Evolutionary conservation across 768 basidiomycete genomes (phyloP).

Genomic region (Xanthoconium stramineum): DNA sequence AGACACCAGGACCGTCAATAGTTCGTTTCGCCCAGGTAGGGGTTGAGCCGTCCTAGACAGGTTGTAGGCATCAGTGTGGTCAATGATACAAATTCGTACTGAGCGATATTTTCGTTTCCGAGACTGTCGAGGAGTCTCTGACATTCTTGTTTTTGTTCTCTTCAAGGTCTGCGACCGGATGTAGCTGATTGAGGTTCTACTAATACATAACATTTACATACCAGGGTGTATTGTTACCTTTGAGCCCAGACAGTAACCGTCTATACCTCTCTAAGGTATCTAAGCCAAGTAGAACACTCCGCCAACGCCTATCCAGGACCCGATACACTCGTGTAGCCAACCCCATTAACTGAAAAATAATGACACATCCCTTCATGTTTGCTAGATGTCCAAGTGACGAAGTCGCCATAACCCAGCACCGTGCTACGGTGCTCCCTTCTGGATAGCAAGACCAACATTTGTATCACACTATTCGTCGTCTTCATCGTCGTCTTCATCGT

Average conservation of each 20-base stretch:
- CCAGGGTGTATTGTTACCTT: background rate
- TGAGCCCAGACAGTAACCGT: background rate
- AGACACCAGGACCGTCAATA: constrained; percentile 80
- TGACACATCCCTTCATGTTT: constrained; percentile 5
- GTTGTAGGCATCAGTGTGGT: background rate
- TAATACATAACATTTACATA: background rate
- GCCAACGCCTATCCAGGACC: background rate
- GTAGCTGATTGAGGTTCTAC: background rate
- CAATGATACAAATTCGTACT: constrained; percentile 31
- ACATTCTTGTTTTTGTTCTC: constrained; percentile 12
- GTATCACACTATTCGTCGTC: constrained; percentile 37
- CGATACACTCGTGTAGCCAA: constrained; percentile 7
- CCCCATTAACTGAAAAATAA: constrained; percentile 31
- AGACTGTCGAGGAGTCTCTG: constrained; percentile 16
- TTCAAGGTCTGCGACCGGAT: background rate
- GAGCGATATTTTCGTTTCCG: constrained; percentile 52
- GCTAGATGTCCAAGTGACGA: constrained; percentile 1
- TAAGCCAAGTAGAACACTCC: constrained; percentile 7
- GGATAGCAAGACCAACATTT: background rate
- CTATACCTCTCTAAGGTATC: constrained; percentile 17
- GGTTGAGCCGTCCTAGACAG: constrained; percentile 54
- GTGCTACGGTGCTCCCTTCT: background rate
- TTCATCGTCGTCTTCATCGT: constrained; percentile 46
- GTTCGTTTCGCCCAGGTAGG: constrained; percentile 61
- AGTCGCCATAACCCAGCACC: background rate